A percentile compares a stretch with the other conserved stretches of the same genome.
phyloP scores from a whole-genome alignment of 345 rosid genomes.

The Dimocarpus longan region DNA sequence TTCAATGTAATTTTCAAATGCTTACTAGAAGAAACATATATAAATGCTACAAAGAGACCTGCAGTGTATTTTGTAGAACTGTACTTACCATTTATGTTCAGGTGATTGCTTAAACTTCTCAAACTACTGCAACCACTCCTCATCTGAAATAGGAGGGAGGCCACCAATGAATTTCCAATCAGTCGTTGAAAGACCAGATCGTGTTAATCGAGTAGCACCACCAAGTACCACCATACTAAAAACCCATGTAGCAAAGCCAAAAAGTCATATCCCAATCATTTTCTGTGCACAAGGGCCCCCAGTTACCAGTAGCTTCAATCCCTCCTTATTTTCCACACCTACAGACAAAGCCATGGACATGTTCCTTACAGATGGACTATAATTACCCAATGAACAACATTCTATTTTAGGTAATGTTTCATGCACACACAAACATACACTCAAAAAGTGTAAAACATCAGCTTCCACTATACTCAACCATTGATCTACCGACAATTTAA shows the following conservation, averaged over 20 bases:
- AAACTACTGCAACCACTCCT: slow-evolving; percentile 78
- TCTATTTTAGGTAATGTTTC: not conserved
- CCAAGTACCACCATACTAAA: slow-evolving; percentile 45
- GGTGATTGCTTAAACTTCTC: slow-evolving; percentile 66
- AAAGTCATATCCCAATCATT: slow-evolving; percentile 91
- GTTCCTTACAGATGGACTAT: slow-evolving; percentile 42
- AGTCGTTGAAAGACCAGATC: slow-evolving; percentile 84
- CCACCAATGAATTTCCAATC: slow-evolving; percentile 56
- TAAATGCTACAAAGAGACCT: not conserved
- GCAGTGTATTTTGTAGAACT: not conserved
- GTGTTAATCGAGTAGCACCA: slow-evolving; percentile 76
- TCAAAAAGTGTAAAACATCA: not conserved
- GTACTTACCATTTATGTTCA: not conserved
- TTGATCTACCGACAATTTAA: not conserved
- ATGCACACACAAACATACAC: not conserved
- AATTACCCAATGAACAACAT: slow-evolving; percentile 9
- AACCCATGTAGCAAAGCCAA: slow-evolving; percentile 71
- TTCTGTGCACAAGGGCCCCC: slow-evolving; percentile 87
- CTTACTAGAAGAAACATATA: no score
- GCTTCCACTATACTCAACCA: not conserved
- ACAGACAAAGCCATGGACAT: slow-evolving; percentile 54
- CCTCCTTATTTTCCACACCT: slow-evolving; percentile 56
- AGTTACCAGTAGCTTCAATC: slow-evolving; percentile 65
- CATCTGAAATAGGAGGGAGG: slow-evolving; percentile 73
- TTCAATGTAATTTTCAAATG: no score